Conservation (phyloP, 495 filamentous ascomycete genomes). For the Annulohypoxylon moriforme region DNA sequence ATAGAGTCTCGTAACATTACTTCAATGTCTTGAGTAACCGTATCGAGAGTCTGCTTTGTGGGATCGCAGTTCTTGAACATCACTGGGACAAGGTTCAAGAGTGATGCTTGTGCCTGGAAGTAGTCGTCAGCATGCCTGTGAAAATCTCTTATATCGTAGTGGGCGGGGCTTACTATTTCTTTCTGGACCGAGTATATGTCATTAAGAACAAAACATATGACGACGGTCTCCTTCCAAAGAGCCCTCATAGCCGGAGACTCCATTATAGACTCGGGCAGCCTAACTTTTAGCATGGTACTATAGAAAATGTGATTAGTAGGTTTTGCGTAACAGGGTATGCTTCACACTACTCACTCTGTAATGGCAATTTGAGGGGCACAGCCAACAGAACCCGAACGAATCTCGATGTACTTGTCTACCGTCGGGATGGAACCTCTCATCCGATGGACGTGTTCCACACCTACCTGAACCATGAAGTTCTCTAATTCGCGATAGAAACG, state of each 20-base stretch:
- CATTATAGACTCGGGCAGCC: conserved; percentile 46
- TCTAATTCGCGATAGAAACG: conserved; percentile 45
- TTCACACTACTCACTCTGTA: conserved; percentile 41
- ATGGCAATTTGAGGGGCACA: conserved; percentile 47
- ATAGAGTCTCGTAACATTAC: conserved; percentile 24
- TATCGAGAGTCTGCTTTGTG: conserved; percentile 31
- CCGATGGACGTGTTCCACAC: conserved; percentile 40
- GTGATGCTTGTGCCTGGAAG: conserved; percentile 39
- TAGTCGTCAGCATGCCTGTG: not conserved
- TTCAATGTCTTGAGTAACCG: conserved; percentile 35
- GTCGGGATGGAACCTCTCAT: conserved; percentile 42
- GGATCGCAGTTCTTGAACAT: conserved; percentile 41
- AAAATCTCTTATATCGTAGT: not conserved
- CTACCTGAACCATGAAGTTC: conserved; percentile 47
- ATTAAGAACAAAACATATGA: conserved; percentile 48
- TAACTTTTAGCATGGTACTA: conserved; percentile 46
- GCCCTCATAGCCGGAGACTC: conserved; percentile 39
- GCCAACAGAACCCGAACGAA: conserved; percentile 45
- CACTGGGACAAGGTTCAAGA: conserved; percentile 44
- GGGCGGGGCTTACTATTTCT: conserved; percentile 44
- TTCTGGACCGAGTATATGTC: conserved; percentile 48
- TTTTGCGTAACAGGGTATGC: not conserved
- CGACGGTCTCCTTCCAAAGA: conserved; percentile 44
- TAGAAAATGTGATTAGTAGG: conserved; percentile 5
- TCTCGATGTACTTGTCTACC: conserved; percentile 41